Percentiles rank a stretch among this genome's conserved stretches.
These are phyloP conservation scores for Carex parvula DNA, from an alignment of 176 grass and related monocot species.

Conservation along the genomic window DNA sequence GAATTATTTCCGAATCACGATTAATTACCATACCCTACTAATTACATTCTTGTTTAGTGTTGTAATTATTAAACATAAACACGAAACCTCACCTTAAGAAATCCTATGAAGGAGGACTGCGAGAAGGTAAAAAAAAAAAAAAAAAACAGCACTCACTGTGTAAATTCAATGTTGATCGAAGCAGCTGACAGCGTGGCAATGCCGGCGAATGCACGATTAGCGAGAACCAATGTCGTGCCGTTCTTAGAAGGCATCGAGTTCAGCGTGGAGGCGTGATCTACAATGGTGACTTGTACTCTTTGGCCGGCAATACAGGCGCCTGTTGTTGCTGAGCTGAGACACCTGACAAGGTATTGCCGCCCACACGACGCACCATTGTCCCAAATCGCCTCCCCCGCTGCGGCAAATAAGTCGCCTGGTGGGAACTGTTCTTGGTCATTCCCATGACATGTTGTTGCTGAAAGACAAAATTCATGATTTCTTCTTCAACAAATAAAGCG, in stretches of 20 bases:
- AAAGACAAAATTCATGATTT: background rate
- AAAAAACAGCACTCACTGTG: slow-evolving; percentile 16
- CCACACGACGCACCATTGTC: slow-evolving; percentile 49
- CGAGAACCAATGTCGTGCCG: slow-evolving; percentile 33
- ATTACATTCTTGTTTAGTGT: background rate
- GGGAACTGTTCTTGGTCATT: slow-evolving; percentile 39
- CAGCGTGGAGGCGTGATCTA: slow-evolving; percentile 33
- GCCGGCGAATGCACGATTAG: background rate
- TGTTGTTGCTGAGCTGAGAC: slow-evolving; percentile 37
- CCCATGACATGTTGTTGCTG: slow-evolving; percentile 43
- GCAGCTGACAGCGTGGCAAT: slow-evolving; percentile 11
- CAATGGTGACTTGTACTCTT: slow-evolving; percentile 24
- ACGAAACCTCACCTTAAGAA: background rate
- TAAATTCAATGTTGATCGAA: slow-evolving; percentile 39
- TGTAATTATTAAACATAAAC: background rate
- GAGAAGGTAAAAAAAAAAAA: background rate
- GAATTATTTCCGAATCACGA: too few relatives aligned
- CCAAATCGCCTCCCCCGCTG: slow-evolving; percentile 42
- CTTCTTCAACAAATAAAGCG: background rate
- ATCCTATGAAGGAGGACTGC: background rate
- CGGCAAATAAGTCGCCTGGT: slow-evolving; percentile 28
- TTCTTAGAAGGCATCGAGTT: slow-evolving; percentile 23
- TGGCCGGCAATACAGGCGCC: slow-evolving; percentile 21
- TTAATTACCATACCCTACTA: background rate
- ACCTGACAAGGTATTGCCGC: slow-evolving; percentile 30